Evolutionary conservation across 352 stramenopile genomes (phyloP), one percentile per base, ranked within the genome.

Genomic region (Phytopythium vexans): DNA sequence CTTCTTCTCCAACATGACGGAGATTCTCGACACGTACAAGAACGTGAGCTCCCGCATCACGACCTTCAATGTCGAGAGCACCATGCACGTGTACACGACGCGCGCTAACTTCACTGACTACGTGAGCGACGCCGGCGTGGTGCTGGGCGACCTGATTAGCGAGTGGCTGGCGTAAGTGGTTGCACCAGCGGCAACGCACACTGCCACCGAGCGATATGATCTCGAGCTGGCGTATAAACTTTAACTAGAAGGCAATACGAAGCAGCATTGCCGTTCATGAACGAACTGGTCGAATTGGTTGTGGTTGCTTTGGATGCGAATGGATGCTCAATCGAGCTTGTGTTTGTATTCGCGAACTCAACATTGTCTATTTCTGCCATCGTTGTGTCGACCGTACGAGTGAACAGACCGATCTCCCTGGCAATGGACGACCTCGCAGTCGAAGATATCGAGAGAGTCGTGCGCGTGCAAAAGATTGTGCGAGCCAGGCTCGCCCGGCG

Each of bases 381-480:
- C n/a, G n/a, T n/a, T n/a, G n/a, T n/a, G n/a, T n/a, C n/a, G n/a
- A n/a, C n/a, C n/a, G n/a, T n/a, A n/a, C n/a, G n/a, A n/a, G n/a
- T n/a, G n/a, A n/a, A n/a, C n/a, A n/a, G n/a, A n/a, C n/a, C n/a
- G n/a, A n/a, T n/a, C n/a, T n/a, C n/a, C n/a, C n/a, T n/a, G n/a
- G n/a, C n/a, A n/a, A n/a, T n/a, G n/a, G n/a, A n/a, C 6, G 15
- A 52, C n/a, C 33, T 50, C 16, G 8, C 31, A 11, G 31, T 21
- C 1, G 36, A 40, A 6, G 51, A 52, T 0, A 60, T 64, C 36
- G 32, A 40, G 42, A 52, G 65, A 8, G 70, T 74, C 32, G 48
- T 79, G n/a, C 58, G 41, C 27, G 48, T 76, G 43, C 71, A 81
- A 44, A 64, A 60, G 35, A 50, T 75, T 12, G 63, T 76, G 42